Evolutionary conservation across 805 yeast genomes (phyloP).

Genomic region (Candida jianshihensis): DNA sequence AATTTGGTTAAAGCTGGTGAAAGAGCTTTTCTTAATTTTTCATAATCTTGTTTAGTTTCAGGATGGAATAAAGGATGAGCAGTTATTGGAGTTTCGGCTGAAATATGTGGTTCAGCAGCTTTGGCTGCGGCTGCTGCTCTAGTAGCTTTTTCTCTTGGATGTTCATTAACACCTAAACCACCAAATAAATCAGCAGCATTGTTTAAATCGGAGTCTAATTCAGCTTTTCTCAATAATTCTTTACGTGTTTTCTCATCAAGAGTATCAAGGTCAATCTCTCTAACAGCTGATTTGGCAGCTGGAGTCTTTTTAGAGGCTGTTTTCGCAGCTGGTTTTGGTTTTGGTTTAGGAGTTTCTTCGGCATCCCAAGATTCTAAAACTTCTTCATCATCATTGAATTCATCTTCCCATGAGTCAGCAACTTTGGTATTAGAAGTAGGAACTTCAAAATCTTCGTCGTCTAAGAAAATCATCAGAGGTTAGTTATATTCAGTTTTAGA

Average conservation of each 20-base stretch:
- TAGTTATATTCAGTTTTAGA: too few species aligned
- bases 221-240: conserved; percentile 72
- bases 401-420: conserved; percentile 78
- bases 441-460: conserved; percentile 86
- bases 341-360: conserved; percentile 42
- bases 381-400: conserved; percentile 67
- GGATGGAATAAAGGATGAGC: conserved; percentile 82
- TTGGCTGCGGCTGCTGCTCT: conserved; percentile 29
- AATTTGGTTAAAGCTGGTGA: conserved; percentile 53
- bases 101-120: conserved; percentile 25
- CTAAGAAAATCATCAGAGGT: conserved; percentile 31
- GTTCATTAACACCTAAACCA: conserved; percentile 50
- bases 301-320: conserved; percentile 24
- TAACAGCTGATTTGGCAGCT: conserved; percentile 30
- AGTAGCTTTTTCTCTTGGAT: conserved; percentile 34
- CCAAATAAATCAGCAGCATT: conserved; percentile 92
- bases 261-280: conserved; percentile 47
- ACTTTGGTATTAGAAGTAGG: conserved; percentile 48
- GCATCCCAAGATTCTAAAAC: conserved; percentile 87
- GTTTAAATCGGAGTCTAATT: conserved; percentile 77
- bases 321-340: conserved; percentile 22
- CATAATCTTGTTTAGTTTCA: conserved; percentile 71
- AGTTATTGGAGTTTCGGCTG: conserved; percentile 59
- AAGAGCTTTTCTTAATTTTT: conserved; percentile 67
- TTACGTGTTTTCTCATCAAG: conserved; percentile 70